phyloP scores from a whole-genome alignment of 73 alveolate species.

The Paramecium biaurelia region DNA sequence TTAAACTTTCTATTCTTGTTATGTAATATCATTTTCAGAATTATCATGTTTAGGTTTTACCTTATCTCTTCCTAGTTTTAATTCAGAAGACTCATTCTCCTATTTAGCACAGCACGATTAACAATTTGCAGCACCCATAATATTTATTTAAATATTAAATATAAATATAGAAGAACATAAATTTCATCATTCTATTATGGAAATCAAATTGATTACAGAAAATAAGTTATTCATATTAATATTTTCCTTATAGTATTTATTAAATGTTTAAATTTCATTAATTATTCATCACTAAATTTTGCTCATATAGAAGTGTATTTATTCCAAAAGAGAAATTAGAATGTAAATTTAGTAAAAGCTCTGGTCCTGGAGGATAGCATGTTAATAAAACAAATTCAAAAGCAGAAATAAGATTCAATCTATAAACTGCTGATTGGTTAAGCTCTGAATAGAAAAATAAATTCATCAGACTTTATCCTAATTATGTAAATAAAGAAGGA shows the following conservation, averaged over 20 bases:
- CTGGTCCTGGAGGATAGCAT: slow-evolving; percentile 76
- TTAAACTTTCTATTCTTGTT: not conserved
- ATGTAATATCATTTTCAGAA: not conserved
- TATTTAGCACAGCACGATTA: slow-evolving; percentile 39
- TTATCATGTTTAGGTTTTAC: not conserved
- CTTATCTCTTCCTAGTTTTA: not conserved
- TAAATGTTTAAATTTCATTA: not conserved
- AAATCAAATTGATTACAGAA: not conserved
- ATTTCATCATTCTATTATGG: not conserved
- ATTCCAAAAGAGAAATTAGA: slow-evolving; percentile 65
- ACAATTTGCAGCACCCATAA: slow-evolving; percentile 2
- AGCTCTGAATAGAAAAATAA: slow-evolving; percentile 38
- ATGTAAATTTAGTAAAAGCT: slow-evolving; percentile 58
- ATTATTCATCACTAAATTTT: not conserved
- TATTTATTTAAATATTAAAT: too few species aligned
- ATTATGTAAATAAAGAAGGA: slow-evolving; percentile 56
- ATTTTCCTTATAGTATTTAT: not conserved
- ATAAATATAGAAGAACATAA: not conserved
- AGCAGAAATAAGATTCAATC: slow-evolving; percentile 69
- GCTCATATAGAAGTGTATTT: not conserved
- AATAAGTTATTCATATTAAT: not conserved
- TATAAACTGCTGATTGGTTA: slow-evolving; percentile 62
- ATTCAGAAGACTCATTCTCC: not conserved
- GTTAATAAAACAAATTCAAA: slow-evolving; percentile 70
- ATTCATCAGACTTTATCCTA: slow-evolving; percentile 25